Conservation (phyloP, 257 asterid species). For the Linderniella brevidens region DNA sequence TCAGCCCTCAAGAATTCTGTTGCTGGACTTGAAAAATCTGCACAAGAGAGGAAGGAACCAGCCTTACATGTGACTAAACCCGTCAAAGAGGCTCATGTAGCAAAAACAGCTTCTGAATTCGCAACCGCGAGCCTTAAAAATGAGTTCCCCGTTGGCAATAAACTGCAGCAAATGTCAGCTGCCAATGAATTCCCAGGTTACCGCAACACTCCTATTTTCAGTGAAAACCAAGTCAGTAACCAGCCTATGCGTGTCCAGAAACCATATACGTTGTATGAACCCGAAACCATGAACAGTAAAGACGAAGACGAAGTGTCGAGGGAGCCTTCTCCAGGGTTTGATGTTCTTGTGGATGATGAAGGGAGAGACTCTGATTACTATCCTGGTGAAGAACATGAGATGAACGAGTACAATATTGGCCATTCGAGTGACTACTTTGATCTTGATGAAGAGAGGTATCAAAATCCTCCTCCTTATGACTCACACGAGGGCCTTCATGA, state of each 20-base stretch:
- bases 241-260: constrained; percentile 21
- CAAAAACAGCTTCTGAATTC: constrained; percentile 15
- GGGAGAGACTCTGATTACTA: constrained; percentile 60
- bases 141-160: constrained; percentile 18
- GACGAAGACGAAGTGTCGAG: constrained; percentile 63
- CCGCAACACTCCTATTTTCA: constrained; percentile 11
- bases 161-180: constrained; percentile 12
- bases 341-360: constrained; percentile 81
- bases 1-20: constrained; percentile 15
- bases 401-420: constrained; percentile 30
- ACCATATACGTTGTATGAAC: constrained; percentile 21
- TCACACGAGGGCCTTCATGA: constrained; percentile 27
- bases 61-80: constrained; percentile 22
- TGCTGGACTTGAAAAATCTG: neutral
- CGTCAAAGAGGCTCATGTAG: constrained; percentile 14
- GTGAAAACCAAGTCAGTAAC: constrained; percentile 16
- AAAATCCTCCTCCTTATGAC: constrained; percentile 29
- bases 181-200: constrained; percentile 14
- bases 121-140: constrained; percentile 21
- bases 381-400: constrained; percentile 41
- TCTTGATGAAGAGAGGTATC: constrained; percentile 34
- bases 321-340: constrained; percentile 93
- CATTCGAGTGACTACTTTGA: constrained; percentile 36
- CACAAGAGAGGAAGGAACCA: constrained; percentile 21
- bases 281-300: constrained; percentile 25